phyloP scores from a whole-genome alignment of 225 moss, liverwort and hornwort species.

The Polytrichum commune region DNA sequence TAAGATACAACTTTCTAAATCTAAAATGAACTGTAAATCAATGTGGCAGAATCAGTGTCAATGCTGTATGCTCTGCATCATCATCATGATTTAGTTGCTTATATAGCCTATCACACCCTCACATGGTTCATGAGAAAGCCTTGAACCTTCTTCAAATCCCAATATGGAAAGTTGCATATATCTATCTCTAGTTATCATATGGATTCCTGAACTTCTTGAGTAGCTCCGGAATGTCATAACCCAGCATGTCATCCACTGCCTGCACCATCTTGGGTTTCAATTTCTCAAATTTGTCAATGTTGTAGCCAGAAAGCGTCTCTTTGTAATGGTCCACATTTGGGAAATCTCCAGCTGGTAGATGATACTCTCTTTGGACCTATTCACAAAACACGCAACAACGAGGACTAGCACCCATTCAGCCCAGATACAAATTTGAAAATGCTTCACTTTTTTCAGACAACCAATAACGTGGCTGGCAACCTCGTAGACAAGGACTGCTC shows the following conservation, averaged over 20 bases:
- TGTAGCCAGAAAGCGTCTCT: constrained; percentile 74
- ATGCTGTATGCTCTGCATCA: background rate
- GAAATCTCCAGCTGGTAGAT: constrained; percentile 87
- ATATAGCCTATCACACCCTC: background rate
- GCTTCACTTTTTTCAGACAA: background rate
- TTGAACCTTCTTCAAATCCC: background rate
- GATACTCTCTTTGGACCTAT: constrained; percentile 89
- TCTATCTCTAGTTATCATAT: constrained; percentile 42
- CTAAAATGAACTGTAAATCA: background rate
- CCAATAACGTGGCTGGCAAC: background rate
- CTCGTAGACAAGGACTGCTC: background rate
- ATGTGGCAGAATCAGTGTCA: background rate
- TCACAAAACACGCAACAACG: constrained; percentile 1
- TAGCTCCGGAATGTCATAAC: constrained; percentile 89
- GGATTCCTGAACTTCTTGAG: constrained; percentile 90
- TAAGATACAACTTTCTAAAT: too few species aligned
- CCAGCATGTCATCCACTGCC: constrained; percentile 97
- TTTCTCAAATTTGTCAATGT: constrained; percentile 84
- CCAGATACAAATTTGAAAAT: background rate
- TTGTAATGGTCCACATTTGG: constrained; percentile 81
- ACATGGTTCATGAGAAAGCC: background rate
- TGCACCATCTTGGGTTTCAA: constrained; percentile 87
- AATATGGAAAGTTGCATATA: background rate
- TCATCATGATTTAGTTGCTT: background rate
- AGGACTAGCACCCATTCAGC: background rate